Evolutionary conservation across 306 rosid species (phyloP).

Genomic region (Cucurbita ficifolia): DNA sequence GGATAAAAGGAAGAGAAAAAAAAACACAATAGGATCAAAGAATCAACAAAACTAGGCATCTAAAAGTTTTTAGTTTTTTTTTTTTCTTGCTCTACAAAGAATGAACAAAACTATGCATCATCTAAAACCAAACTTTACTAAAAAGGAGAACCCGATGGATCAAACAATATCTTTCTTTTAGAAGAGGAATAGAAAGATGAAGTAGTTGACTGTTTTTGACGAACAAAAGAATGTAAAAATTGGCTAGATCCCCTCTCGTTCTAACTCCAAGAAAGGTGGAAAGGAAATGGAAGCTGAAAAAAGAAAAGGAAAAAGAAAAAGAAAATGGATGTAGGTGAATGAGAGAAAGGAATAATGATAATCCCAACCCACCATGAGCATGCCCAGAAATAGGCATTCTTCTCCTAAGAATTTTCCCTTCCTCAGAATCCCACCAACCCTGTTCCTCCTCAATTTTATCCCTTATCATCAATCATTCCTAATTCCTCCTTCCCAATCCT

Average conservation of each 20-base stretch:
- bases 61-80: too few species aligned
- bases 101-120: background rate
- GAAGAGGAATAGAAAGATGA: background rate
- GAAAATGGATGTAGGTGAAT: too few species aligned
- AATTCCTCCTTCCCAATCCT: constrained; percentile 15
- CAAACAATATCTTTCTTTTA: background rate
- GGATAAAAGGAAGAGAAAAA: too few species aligned
- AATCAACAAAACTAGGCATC: too few species aligned
- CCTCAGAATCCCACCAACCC: constrained; percentile 25
- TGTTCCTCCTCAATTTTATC: background rate
- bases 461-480: constrained; percentile 8
- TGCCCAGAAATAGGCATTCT: background rate
- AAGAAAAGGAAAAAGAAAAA: too few species aligned
- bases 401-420: constrained; percentile 36
- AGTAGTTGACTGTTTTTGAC: background rate
- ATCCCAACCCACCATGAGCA: too few species aligned
- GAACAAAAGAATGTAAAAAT: background rate
- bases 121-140: background rate
- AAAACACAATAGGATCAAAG: too few species aligned
- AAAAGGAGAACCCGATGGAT: background rate
- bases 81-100: background rate
- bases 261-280: background rate
- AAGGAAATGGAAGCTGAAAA: background rate
- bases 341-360: too few species aligned
- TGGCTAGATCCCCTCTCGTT: background rate